A percentile compares a stretch with the other conserved stretches of the same genome.
phyloP scores from a whole-genome alignment of 495 filamentous ascomycete species.

The Hypomontagnella monticulosa region DNA sequence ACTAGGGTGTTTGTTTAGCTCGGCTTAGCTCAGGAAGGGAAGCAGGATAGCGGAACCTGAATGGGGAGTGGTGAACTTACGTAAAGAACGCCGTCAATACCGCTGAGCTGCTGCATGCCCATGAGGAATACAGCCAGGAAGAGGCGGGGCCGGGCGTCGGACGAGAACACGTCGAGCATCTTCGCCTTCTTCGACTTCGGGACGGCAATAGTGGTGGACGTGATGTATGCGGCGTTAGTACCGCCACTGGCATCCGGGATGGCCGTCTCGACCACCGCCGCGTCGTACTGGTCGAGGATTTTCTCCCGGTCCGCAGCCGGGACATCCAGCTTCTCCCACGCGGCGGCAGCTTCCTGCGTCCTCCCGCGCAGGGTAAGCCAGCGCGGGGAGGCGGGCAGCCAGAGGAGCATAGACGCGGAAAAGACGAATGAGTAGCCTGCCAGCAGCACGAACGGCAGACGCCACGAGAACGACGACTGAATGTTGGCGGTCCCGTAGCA shows the following conservation, averaged over 20 bases:
- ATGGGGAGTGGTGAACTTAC: conserved; percentile 45
- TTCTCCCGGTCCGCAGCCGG: conserved; percentile 42
- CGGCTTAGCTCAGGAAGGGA: too few relatives aligned
- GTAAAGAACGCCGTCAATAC: conserved; percentile 64
- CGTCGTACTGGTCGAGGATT: conserved; percentile 37
- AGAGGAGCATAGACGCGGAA: conserved; percentile 46
- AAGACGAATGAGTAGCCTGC: conserved; percentile 55
- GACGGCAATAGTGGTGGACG: neutral
- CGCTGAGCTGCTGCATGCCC: conserved; percentile 60
- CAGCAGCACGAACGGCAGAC: conserved; percentile 62
- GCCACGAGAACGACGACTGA: conserved; percentile 62
- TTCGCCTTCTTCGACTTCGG: conserved; percentile 26
- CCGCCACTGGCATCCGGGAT: conserved; percentile 21
- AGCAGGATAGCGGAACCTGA: too few relatives aligned
- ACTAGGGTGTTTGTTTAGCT: conserved; percentile 40
- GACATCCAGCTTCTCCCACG: conserved; percentile 41
- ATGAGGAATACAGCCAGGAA: conserved; percentile 51
- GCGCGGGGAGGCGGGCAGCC: conserved; percentile 54
- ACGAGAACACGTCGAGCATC: conserved; percentile 38
- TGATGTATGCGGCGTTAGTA: conserved; percentile 1
- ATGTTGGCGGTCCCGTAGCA: conserved; percentile 68
- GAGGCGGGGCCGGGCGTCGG: conserved; percentile 32
- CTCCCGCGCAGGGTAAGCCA: conserved; percentile 54
- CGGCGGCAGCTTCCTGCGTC: conserved; percentile 32
- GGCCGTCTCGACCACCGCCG: conserved; percentile 16